A percentile compares a stretch with the other conserved stretches of the same genome.
Evolutionary conservation across 768 basidiomycete genomes (phyloP).

Genomic region (Amanita molliuscula): DNA sequence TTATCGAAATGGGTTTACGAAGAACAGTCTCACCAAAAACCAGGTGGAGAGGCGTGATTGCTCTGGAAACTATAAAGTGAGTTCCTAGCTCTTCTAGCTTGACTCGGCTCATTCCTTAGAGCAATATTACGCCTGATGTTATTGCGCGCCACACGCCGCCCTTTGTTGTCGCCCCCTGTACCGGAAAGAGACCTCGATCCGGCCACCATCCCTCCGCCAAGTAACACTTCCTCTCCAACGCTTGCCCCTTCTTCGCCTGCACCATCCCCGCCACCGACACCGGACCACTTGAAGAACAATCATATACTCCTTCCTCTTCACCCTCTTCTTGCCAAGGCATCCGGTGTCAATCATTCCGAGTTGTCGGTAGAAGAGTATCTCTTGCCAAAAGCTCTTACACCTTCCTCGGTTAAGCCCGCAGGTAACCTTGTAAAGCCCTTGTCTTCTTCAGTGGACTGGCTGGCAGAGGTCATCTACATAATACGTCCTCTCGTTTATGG

Average conservation of each 20-base stretch:
- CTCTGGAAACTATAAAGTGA: constrained; percentile 84
- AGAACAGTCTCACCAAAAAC: constrained; percentile 54
- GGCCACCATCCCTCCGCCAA: constrained; percentile 44
- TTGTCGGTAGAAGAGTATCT: constrained; percentile 69
- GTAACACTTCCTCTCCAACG: constrained; percentile 47
- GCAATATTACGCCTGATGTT: constrained; percentile 65
- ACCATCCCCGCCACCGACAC: constrained; percentile 49
- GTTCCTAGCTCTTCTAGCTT: background rate
- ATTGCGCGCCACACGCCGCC: constrained; percentile 65
- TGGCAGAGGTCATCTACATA: constrained; percentile 62
- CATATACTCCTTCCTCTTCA: constrained; percentile 57
- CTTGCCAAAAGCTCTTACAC: constrained; percentile 70
- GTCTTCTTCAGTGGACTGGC: constrained; percentile 60
- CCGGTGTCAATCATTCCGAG: constrained; percentile 20
- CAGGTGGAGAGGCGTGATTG: constrained; percentile 68
- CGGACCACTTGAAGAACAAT: constrained; percentile 78
- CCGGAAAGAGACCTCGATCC: constrained; percentile 88
- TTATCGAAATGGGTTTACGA: constrained; percentile 82
- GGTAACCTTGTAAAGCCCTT: constrained; percentile 54
- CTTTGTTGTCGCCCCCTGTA: constrained; percentile 66
- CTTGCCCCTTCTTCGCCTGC: constrained; percentile 47
- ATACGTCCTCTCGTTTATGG: constrained; percentile 73
- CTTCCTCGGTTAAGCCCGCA: constrained; percentile 63
- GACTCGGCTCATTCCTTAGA: constrained; percentile 28
- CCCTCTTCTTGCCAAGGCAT: constrained; percentile 30